phyloP scores from a whole-genome alignment of 2,329 filamentous ascomycete genomes.

The Didymosphaeria variabile region DNA sequence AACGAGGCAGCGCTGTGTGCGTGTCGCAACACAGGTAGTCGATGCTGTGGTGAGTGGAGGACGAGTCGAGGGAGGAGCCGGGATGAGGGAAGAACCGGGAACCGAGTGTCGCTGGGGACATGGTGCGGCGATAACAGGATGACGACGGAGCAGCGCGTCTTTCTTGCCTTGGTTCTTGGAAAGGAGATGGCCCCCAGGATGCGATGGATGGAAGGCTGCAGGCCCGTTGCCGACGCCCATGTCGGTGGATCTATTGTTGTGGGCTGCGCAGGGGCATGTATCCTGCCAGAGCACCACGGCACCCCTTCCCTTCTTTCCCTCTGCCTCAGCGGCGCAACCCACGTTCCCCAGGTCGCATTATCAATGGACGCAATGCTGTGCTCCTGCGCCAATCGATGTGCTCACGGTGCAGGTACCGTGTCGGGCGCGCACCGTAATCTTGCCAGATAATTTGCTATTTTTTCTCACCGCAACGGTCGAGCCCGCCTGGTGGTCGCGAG shows the following conservation, averaged over 20 bases:
- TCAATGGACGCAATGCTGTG: slow-evolving; percentile 11
- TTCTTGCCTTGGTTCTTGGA: background rate
- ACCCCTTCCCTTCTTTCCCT: slow-evolving; percentile 4
- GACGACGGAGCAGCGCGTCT: background rate
- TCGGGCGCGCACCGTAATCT: slow-evolving; percentile 1
- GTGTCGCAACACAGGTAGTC: slow-evolving; percentile 23
- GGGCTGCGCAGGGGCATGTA: slow-evolving; percentile 14
- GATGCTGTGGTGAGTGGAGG: background rate
- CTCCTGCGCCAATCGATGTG: slow-evolving; percentile 1
- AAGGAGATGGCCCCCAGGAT: background rate
- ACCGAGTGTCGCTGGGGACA: background rate
- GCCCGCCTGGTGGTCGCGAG: slow-evolving; percentile 5
- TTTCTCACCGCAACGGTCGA: slow-evolving; percentile 13
- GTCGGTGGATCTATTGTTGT: slow-evolving; percentile 3
- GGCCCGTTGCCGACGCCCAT: slow-evolving; percentile 2
- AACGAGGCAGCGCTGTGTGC: slow-evolving; percentile 17
- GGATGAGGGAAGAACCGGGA: background rate
- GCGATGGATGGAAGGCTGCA: background rate
- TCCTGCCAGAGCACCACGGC: slow-evolving; percentile 8
- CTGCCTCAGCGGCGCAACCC: background rate
- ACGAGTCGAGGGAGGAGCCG: slow-evolving; percentile 1
- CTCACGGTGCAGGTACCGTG: slow-evolving; percentile 9
- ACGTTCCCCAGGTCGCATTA: slow-evolving; percentile 12
- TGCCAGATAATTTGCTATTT: slow-evolving; percentile 6
- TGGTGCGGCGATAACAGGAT: slow-evolving; percentile 11